A percentile compares a stretch with the other conserved stretches of the same genome.
Conservation (phyloP, 495 filamentous ascomycete species). For the Xylaria cubensis region DNA sequence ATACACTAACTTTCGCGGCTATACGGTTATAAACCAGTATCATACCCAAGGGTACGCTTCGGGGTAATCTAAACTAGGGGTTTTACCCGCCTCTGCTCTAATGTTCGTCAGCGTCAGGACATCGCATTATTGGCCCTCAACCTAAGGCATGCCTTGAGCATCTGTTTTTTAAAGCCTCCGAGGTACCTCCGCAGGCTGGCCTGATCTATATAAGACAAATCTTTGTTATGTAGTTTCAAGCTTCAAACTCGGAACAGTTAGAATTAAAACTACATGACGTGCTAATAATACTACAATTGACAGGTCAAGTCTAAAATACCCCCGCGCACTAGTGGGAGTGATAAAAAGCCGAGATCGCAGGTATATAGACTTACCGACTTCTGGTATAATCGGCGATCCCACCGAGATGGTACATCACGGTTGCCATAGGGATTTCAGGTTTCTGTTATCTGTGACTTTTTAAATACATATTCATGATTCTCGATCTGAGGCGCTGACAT, state of each 20-base stretch:
- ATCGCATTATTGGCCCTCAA: not conserved
- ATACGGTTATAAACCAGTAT: not conserved
- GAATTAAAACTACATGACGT: not conserved
- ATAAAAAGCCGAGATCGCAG: not conserved
- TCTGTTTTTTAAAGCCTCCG: not conserved
- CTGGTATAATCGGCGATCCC: not conserved
- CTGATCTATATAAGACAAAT: not conserved
- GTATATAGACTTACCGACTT: not conserved
- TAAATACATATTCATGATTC: not conserved
- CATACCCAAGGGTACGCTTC: not conserved
- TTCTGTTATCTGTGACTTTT: not conserved
- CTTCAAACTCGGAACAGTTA: not conserved
- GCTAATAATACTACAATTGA: not conserved
- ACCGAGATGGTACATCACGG: not conserved
- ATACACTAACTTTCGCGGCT: not conserved
- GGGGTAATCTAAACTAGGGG: not conserved
- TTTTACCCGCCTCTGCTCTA: not conserved
- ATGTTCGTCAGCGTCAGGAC: not conserved
- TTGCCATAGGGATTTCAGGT: not conserved
- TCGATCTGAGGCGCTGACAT: not conserved
- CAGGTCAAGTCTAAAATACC: not conserved
- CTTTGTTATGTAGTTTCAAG: not conserved
- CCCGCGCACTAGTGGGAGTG: not conserved
- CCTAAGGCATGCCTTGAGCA: not conserved
- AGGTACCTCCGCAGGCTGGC: not conserved